Base-by-base conservation (phyloP, 2,329 filamentous ascomycete species). In the Cercospora sojina region DNA sequence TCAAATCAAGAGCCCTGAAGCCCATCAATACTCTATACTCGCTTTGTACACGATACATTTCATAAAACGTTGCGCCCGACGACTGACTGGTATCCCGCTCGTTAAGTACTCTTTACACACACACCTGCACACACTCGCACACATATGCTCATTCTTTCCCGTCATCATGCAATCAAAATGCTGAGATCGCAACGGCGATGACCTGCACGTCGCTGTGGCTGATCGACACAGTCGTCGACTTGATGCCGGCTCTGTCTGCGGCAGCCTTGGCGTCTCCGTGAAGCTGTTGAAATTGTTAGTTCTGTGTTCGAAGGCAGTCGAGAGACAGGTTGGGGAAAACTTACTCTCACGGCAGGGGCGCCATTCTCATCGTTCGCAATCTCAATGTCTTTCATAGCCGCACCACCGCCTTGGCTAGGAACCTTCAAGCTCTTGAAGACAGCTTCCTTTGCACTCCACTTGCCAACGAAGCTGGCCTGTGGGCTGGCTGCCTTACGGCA, bases 341-440 rank as follows among this genome's bases (percentile, higher is more conserved):
- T 87, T 89, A 97, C 93, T 79, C 87, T 86, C 69, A 98, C 95
- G 71, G 87, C 84, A 9, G 95, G 95, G 41, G 90, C 93, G 66
- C 95, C 95, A 55, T 87, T 90, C 71, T 91, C 88, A 75, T 93
- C 90, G 74, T 89, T 90, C 69, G 87, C 80, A 74, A 99, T 94
- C 82, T 99, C 96, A 82, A 99, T 99, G 49, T 98, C 93, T 83
- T 90, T 95, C 80, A 99, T 80, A 16, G 92, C 85, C 67, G 95
- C 94, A 71, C 96, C 95, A 9, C 91, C 93, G 68, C 95, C 95
- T 81, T 91, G 89, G 80, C 93, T 90, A 73, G 86, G 82, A 12
- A 98, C 93, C 72, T 93, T 93, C 13, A 99, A 85, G 41, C 92
- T 93, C 87, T 99, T 99, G 86, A 99, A 99, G 0, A 99, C 93